Conservation (phyloP, 805 yeast species). For the Suhomyces prunicola region DNA sequence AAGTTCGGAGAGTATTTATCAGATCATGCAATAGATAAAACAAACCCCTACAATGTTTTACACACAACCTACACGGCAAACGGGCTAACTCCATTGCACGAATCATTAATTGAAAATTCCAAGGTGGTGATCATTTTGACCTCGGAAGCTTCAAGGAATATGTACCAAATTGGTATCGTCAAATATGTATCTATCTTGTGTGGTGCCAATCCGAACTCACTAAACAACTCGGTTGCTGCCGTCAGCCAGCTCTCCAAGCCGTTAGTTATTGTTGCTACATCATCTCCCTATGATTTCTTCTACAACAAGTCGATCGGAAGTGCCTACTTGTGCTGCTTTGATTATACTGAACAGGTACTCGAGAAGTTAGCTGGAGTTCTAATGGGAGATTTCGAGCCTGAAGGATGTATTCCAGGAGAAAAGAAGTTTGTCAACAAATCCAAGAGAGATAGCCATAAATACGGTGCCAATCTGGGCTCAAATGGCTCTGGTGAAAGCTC, state of each 20-base stretch:
- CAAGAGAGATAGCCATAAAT: slow-evolving; percentile 14
- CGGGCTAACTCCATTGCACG: slow-evolving; percentile 55
- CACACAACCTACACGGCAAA: slow-evolving; percentile 60
- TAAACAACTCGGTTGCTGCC: slow-evolving; percentile 13
- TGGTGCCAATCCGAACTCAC: slow-evolving; percentile 40
- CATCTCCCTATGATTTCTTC: slow-evolving; percentile 61
- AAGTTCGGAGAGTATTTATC: slow-evolving; percentile 49
- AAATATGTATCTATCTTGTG: slow-evolving; percentile 56
- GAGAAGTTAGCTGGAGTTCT: slow-evolving; percentile 48
- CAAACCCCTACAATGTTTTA: slow-evolving; percentile 42
- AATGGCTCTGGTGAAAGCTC: slow-evolving; percentile 5
- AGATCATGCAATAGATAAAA: slow-evolving; percentile 25
- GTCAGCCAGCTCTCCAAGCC: slow-evolving; percentile 42
- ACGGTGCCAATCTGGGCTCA: background rate
- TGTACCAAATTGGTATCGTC: slow-evolving; percentile 60
- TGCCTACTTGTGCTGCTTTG: slow-evolving; percentile 58
- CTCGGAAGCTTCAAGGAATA: slow-evolving; percentile 56
- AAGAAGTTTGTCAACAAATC: slow-evolving; percentile 26
- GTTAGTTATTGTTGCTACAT: slow-evolving; percentile 55
- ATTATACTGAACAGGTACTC: slow-evolving; percentile 53
- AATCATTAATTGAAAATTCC: slow-evolving; percentile 48
- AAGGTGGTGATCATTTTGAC: slow-evolving; percentile 52
- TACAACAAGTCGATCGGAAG: slow-evolving; percentile 53
- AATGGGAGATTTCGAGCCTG: slow-evolving; percentile 52
- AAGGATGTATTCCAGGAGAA: slow-evolving; percentile 58